Evolutionary conservation across 345 rosid species (phyloP), one percentile per base, ranked within the genome.

Genomic region (Populus deltoides): DNA sequence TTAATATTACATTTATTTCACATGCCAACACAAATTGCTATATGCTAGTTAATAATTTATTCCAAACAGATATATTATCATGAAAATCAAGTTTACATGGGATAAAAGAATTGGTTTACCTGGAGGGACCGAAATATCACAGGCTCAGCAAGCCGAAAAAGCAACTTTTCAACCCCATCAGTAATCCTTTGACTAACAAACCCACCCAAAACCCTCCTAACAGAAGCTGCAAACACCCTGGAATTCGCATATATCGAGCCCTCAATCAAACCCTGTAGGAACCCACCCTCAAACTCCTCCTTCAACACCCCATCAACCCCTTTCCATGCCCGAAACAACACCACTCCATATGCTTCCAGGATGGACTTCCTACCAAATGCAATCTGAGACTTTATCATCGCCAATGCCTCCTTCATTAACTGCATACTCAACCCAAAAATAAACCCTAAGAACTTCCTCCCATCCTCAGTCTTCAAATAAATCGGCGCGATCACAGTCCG

Each of bases 71-170:
- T 4, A 4, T 29, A 17, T 6, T 62, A 74, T 41, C 18, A 20
- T 65, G 4, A 47, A 47, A 47, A 47, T 61, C 66, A 61, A 61
- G 12, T 61, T 61, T 25, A 61, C 25, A 13, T 47, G 51, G 51
- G 11, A 70, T 2, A 27, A 33, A 29, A n/a, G 57, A 74, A 29
- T 72, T 57, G 57, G 71, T 43, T 57, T 84, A 92, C 99, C 93
- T 93, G 99, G 38, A 95, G 81, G 0, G 97, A 95, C 39, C 97
- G 92, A 79, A 96, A 93, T 36, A 96, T 88, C 75, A 96, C 87
- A 22, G 98, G 99, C 87, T 96, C 97, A 9, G 97, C 84, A 10
- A 96, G 90, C 75, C 86, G 71, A 75, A 96, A 96, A 38, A 93
- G 91, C 45, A 96, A 81, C 85, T 93, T 93, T 84, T 92, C 99